Evolutionary conservation across 352 stramenopile genomes (phyloP), one percentile per base, ranked within the genome.

Genomic region (Discostella stelligera): DNA sequence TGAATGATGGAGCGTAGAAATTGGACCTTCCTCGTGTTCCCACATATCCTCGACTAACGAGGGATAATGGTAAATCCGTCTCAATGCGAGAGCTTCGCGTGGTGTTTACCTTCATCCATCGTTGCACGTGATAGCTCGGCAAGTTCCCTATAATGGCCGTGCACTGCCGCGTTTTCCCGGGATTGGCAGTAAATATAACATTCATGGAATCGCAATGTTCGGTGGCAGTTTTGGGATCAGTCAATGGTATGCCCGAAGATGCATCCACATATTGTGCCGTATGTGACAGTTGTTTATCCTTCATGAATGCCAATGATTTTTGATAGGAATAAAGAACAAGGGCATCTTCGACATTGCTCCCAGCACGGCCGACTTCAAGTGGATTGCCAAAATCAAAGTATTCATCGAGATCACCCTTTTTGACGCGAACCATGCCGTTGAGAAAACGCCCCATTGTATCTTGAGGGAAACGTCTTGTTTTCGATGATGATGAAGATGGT

Each of bases 61-160:
- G 62, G 69, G 49, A 8, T 21, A 89, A 41, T 16, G 80, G 79
- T n/a, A 83, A 21, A 56, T 59, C 54, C 2, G 32, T 11, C 56
- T 71, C 18, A 46, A 77, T 62, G 13, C 68, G 62, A 55, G 61
- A 68, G 32, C 54, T 70, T 39, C 61, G 53, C 13, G 64, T 20
- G 18, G 53, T 66, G 44, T 75, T 53, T 3, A 81, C 60, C 71
- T 83, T 83, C 84, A 92, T 90, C 77, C 78, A 92, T 66, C 86
- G 78, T 78, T 90, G 82, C 20, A 92, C 73, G 56, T 90, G 83
- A 79, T 86, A 90, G 11, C 82, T 89, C 71, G 90, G 77, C 25
- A 88, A 90, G 37, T 89, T 80, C 32, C 69, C 77, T 66, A 92
- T 80, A 16, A 92, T 73, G 0, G 83, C 84, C 25, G 81, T 77